Evolutionary conservation across 2,329 filamentous ascomycete species (phyloP), one percentile per base, ranked within the genome.

Genomic region (Chrysoporthe austroafricana): DNA sequence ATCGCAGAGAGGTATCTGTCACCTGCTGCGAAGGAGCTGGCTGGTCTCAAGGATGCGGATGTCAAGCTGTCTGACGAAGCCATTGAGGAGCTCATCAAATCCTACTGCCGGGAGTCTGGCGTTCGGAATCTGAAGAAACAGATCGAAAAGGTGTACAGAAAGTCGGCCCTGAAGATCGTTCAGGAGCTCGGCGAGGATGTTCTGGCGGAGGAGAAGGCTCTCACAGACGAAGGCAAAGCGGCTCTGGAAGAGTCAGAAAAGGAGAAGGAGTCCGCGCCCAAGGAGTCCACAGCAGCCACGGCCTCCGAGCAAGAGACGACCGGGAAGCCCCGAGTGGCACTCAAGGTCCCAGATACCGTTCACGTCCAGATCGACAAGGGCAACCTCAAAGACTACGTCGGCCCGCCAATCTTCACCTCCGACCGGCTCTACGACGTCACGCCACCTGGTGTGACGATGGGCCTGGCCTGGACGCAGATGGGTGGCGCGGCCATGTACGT

Each of bases 61-160:
- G 94, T 99, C n/a, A 83, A 84, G n/a, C 84, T 99, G 56, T 90
- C 89, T 70, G 90, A 94, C 73, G 91, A 92, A 67, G 96, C 95
- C 14, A 96, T 99, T 57, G 91, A 96, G 75, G 96, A 99, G 79
- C 86, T 99, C 57, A 99, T 99, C 83, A 98, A 98, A 82, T 97
- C 93, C 34, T 99, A 99, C 82, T 97, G 94, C 81, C 92, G 96
- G 56, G 96, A 99, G 80, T 97, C 94, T 56, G 96, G 96, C 74
- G 96, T 99, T 9, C 91, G 96, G 72, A 99, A 99, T 76, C 83
- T 99, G 70, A 99, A 99, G 87, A 98, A 99, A 84, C 95, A 98
- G 79, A 99, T 99, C 70, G 96, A 99, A 79, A 99, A 99, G 83
- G 93, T 99, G 3, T 99, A 97, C 81, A 90, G 96, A 68, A 99